Evolutionary conservation across 352 stramenopile genomes (phyloP).

Genomic region (Pythium monospermum): DNA sequence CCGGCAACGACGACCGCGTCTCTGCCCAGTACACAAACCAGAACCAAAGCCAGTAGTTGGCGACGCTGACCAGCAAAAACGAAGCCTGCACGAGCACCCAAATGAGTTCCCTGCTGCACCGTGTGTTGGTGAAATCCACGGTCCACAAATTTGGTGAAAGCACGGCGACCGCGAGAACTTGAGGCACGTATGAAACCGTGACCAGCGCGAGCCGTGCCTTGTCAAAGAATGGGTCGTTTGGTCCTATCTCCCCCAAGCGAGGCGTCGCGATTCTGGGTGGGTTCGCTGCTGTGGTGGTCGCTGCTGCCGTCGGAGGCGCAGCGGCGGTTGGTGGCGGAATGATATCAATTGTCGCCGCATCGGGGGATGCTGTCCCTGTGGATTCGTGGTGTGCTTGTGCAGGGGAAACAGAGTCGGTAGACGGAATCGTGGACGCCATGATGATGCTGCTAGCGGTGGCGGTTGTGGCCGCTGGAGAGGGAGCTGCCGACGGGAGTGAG

Average conservation of each 20-base stretch:
- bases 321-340: background rate
- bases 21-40: constrained; percentile 22
- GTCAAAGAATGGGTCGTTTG: constrained; percentile 23
- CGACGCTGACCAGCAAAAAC: constrained; percentile 13
- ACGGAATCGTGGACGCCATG: background rate
- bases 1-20: constrained; percentile 2
- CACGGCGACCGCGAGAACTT: constrained; percentile 13
- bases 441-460: background rate
- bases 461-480: too few relatives aligned
- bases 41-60: constrained; percentile 24
- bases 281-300: background rate
- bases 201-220: constrained; percentile 11
- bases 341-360: background rate
- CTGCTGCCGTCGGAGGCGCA: background rate
- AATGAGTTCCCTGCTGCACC: constrained; percentile 18
- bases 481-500: too few relatives aligned
- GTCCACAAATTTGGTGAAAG: constrained; percentile 18
- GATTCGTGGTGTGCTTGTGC: background rate
- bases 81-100: constrained; percentile 20
- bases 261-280: constrained; percentile 12
- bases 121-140: constrained; percentile 12
- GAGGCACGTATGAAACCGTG: constrained; percentile 13
- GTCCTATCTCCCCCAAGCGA: constrained; percentile 9
- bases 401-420: background rate
- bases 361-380: background rate